Percentiles rank a stretch among this genome's conserved stretches.
These are phyloP conservation scores for Gynostemma pentaphyllum DNA, from an alignment of 306 rosid genomes.

Conservation along the genomic window DNA sequence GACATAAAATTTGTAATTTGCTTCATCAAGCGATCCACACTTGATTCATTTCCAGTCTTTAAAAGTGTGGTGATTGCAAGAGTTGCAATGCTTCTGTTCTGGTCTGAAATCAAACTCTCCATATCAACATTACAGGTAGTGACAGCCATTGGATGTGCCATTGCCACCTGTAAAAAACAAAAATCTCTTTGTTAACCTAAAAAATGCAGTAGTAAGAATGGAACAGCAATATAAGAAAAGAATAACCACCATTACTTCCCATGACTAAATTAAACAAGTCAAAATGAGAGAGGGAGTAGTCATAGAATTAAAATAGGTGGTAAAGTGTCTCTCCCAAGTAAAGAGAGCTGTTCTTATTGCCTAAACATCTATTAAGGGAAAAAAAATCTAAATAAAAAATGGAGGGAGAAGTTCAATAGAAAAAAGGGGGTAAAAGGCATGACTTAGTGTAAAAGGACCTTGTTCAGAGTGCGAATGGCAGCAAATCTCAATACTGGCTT, in stretches of 20 bases:
- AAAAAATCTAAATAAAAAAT: neutral
- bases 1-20: conserved; percentile 98
- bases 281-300: neutral
- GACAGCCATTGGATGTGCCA: conserved; percentile 98
- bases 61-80: conserved; percentile 95
- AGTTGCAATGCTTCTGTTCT: conserved; percentile 97
- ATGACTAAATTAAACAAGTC: neutral
- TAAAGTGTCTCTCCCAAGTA: neutral
- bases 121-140: conserved; percentile 96
- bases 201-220: neutral
- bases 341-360: no score
- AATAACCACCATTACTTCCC: neutral
- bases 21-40: conserved; percentile 96
- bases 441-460: conserved; percentile 32
- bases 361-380: neutral
- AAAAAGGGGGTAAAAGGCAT: neutral
- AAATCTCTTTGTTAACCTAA: conserved; percentile 5
- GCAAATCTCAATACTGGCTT: conserved; percentile 98
- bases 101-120: conserved; percentile 95
- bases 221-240: neutral
- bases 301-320: neutral
- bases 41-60: conserved; percentile 97
- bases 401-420: no score
- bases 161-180: conserved; percentile 70
- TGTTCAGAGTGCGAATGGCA: conserved; percentile 96